Conservation (phyloP, 257 asterid genomes). For the Eustoma russellianum region DNA sequence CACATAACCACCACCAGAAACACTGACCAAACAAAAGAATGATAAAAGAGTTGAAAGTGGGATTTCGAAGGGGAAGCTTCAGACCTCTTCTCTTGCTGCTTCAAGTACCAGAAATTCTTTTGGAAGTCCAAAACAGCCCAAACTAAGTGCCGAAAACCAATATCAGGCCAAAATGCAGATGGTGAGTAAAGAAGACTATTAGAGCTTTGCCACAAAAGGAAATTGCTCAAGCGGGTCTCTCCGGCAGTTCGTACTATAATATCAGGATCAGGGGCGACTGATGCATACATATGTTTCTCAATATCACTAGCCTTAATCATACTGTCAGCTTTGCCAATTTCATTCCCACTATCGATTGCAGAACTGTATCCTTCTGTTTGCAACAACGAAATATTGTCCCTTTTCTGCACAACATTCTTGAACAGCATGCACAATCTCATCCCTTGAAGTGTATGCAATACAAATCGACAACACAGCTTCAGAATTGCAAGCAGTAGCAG, state of each 20-base stretch:
- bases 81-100: conserved; percentile 34
- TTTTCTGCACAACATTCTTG: conserved; percentile 41
- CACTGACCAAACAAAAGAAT: background rate
- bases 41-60: background rate
- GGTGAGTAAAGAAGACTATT: conserved; percentile 57
- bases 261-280: conserved; percentile 65
- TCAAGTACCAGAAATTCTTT: conserved; percentile 33
- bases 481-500: conserved; percentile 47
- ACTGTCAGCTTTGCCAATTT: conserved; percentile 13
- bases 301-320: conserved; percentile 30
- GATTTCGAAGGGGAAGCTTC: conserved; percentile 3
- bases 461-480: conserved; percentile 51
- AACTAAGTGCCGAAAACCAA: conserved; percentile 60
- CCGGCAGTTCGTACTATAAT: conserved; percentile 68
- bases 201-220: conserved; percentile 82
- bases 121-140: conserved; percentile 55
- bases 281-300: conserved; percentile 59
- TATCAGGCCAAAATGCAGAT: conserved; percentile 61
- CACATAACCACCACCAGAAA: background rate
- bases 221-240: conserved; percentile 76
- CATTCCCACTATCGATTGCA: conserved; percentile 10
- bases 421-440: conserved; percentile 58
- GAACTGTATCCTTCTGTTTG: conserved; percentile 14
- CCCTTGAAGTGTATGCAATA: conserved; percentile 78
- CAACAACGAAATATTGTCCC: conserved; percentile 17